These are phyloP conservation scores for Phytopythium cucurbitacearum DNA, from an alignment of 352 stramenopile genomes.

Conservation along the genomic window DNA sequence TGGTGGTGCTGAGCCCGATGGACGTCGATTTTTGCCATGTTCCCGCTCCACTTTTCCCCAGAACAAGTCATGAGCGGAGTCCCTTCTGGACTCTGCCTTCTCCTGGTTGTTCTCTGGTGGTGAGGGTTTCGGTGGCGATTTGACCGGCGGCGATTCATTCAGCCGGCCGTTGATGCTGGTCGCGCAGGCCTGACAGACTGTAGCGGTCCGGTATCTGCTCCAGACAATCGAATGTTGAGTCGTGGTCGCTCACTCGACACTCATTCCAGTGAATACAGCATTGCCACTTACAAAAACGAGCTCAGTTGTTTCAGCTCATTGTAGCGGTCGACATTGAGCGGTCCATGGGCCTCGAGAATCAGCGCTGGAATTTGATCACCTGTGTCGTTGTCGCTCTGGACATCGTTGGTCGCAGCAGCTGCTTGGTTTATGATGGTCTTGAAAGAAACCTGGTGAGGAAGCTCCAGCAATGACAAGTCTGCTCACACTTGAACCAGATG, in stretches of 20 bases:
- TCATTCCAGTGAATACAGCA: background rate
- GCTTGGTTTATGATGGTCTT: slow-evolving; percentile 36
- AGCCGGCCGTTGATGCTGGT: slow-evolving; percentile 15
- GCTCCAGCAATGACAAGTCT: background rate
- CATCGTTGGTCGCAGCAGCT: background rate
- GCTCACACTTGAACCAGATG: background rate
- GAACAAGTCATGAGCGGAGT: slow-evolving; percentile 32
- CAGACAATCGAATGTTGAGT: background rate
- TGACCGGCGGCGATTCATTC: background rate
- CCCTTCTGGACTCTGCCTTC: slow-evolving; percentile 8
- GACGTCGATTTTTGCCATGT: slow-evolving; percentile 14
- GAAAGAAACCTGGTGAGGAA: slow-evolving; percentile 25
- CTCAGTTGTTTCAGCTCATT: slow-evolving; percentile 35
- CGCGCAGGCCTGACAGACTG: slow-evolving; percentile 34
- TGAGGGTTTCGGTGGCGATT: slow-evolving; percentile 1
- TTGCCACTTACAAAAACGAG: slow-evolving; percentile 30
- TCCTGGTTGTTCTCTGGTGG: background rate
- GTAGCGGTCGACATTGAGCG: slow-evolving; percentile 28
- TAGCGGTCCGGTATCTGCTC: slow-evolving; percentile 38
- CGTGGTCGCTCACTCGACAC: no score
- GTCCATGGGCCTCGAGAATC: slow-evolving; percentile 25
- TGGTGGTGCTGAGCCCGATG: slow-evolving; percentile 10
- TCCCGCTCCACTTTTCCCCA: slow-evolving; percentile 28
- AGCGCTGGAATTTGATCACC: slow-evolving; percentile 18
- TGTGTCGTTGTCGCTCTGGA: slow-evolving; percentile 2